Percentiles rank a stretch among this genome's conserved stretches.
phyloP scores from a whole-genome alignment of 2,329 filamentous ascomycete species.

The Fusarium secorum region DNA sequence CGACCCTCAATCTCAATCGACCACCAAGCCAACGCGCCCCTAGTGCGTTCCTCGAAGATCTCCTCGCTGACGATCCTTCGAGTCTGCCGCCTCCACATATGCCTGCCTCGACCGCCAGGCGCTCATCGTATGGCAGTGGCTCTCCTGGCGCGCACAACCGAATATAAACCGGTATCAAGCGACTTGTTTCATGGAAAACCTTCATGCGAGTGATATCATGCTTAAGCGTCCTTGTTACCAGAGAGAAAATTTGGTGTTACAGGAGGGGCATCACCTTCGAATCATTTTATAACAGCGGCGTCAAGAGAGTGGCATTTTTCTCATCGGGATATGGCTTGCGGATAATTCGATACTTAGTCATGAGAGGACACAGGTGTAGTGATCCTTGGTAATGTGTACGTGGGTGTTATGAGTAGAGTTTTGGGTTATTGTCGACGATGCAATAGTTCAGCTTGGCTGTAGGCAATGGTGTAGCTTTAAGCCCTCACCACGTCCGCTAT shows the following conservation, averaged over 20 bases:
- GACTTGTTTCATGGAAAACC: conserved; percentile 9
- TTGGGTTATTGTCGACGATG: conserved; percentile 4
- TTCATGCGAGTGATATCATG: conserved; percentile 20
- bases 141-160: conserved; percentile 38
- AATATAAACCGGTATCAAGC: conserved; percentile 29
- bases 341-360: conserved; percentile 26
- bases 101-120: conserved; percentile 40
- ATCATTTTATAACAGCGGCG: conserved; percentile 37
- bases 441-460: conserved; percentile 11
- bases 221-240: conserved; percentile 15
- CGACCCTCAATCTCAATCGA: conserved; percentile 69
- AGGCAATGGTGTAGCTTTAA: background rate
- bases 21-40: conserved; percentile 77
- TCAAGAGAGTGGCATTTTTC: conserved; percentile 35
- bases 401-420: conserved; percentile 6
- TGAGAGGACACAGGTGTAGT: conserved; percentile 19
- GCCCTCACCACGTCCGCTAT: conserved; percentile 1
- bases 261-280: conserved; percentile 6
- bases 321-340: conserved; percentile 26
- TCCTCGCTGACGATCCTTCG: conserved; percentile 78
- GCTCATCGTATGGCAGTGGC: conserved; percentile 36
- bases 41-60: conserved; percentile 87
- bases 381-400: conserved; percentile 32
- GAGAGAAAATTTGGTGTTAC: conserved; percentile 22
- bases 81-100: conserved; percentile 57